Evolutionary conservation across 306 rosid species (phyloP), one percentile per base, ranked within the genome.

Genomic region (Heteromeles arbutifolia): DNA sequence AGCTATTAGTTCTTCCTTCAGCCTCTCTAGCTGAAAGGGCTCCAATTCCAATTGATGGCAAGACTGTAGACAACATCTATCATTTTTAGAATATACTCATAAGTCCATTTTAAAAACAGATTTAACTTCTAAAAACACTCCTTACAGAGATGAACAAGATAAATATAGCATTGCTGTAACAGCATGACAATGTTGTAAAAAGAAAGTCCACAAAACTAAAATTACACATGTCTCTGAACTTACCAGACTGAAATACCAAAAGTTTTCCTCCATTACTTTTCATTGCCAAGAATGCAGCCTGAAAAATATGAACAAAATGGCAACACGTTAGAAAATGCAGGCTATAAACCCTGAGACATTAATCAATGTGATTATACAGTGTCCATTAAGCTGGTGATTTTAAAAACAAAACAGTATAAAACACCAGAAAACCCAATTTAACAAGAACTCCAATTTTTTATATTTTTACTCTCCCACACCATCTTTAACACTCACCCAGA

Each of bases 231-330:
- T 72, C 64, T 48, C 69, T 78, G 74, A 85, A 66, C 93, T 84
- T 87, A 85, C 98, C 98, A 83, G 98, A 95, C 83, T 95, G 98
- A 87, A 95, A 95, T 67, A 87, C 95, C 96, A 95, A 44, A 65
- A 95, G 85, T 76, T 95, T 95, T 69, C 98, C 98, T 81, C 98
- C 97, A 12, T 87, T 90, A 78, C 87, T 84, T 87, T 92, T 92
- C 96, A 90, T 95, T 67, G 98, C 97, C 81, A 95, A 81, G 74
- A 92, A 92, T 77, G 97, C 97, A 50, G 97, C 98, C 98, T 95
- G 10, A 79, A 65, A 18, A 56, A 14, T 14, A 69, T 65, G 25
- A 44, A 21, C 37, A 67, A 67, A 76, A 74, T 62, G 70, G 29
- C 34, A 64, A 28, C 19, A 66, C 25, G 62, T 77, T 71, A 75